Evolutionary conservation across 768 basidiomycete species (phyloP).

Genomic region (Leucocoprinus birnbaumii): DNA sequence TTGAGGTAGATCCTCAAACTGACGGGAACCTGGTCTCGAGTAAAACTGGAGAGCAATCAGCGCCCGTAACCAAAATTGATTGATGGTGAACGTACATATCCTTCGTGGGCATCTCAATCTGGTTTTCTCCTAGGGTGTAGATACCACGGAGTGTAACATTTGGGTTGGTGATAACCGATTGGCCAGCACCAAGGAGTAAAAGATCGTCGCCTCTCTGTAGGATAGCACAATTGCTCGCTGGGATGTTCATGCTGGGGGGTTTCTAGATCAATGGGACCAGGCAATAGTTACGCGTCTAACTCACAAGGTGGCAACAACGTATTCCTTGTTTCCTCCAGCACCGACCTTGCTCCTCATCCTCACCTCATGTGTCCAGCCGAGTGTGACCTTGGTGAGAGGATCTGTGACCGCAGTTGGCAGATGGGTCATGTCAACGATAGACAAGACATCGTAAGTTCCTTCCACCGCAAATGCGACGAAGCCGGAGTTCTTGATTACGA

Average conservation of each 20-base stretch:
- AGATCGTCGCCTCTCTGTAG: conserved; percentile 80
- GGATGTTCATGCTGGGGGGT: conserved; percentile 64
- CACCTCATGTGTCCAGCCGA: conserved; percentile 79
- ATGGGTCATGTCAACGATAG: conserved; percentile 84
- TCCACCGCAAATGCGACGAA: conserved; percentile 77
- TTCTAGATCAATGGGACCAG: background rate
- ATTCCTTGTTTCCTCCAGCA: conserved; percentile 47
- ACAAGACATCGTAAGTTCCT: conserved; percentile 77
- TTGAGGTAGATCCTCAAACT: conserved; percentile 82
- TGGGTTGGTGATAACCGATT: conserved; percentile 82
- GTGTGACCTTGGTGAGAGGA: conserved; percentile 51
- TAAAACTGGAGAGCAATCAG: conserved; percentile 47
- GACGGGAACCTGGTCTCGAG: conserved; percentile 85
- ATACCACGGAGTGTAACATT: conserved; percentile 79
- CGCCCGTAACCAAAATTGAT: background rate
- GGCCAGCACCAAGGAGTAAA: conserved; percentile 75
- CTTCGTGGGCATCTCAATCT: conserved; percentile 85
- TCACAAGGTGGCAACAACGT: conserved; percentile 78
- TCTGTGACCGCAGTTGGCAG: conserved; percentile 59
- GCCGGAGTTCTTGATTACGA: conserved; percentile 76
- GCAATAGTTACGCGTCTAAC: conserved; percentile 19
- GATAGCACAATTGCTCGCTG: conserved; percentile 85
- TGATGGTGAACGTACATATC: conserved; percentile 56
- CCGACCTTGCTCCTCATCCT: conserved; percentile 66
- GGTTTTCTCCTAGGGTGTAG: conserved; percentile 81